Base-by-base conservation (phyloP, 768 basidiomycete species). In the Leccinum olivaceopallidum region DNA sequence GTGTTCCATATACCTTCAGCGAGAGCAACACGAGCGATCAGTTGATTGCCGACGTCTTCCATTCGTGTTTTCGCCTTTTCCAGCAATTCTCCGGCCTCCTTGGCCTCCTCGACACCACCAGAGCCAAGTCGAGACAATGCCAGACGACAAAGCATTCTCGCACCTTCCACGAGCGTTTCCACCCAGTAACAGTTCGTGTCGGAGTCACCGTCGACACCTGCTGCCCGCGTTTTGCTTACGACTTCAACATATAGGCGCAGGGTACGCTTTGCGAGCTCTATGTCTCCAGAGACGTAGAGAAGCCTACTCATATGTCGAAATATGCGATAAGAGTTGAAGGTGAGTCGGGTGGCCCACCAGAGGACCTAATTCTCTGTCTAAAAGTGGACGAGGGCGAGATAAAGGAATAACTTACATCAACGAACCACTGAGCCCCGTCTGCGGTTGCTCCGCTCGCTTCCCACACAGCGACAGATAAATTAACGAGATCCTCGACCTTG, bases 331-430 rank as follows among this genome's bases (percentile, higher is more conserved):
- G 92, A 95, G 69, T 97, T 95, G 80, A 98, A 97, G 0, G 96
- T 98, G 22, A 95, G 82, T 22, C 89, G 86, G 9, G 94, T 95
- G 1, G 94, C 90, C 94, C 94, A 95, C 90, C 94, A 96, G 2
- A 98, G 81, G 22, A 94, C 83, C 90, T 92, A 71, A 36, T 51
- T 47, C 1, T n/a, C 13, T 42, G 30, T 18, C 56, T 55, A 10
- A 61, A 44, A 57, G 57, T n/a, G n/a, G 32, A 47, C 0, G 24
- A 20, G 6, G 53, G 32, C 0, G 55, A 24, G 39, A 57, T 10
- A 8, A 49, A 62, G 57, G 52, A 14, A 44, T 58, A 24, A 84
- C 88, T 65, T 63, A 91, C 90, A 71, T 94, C 92, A 56, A 94
- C 81, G 18, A 91, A 85, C 91, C 90, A 92, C n/a, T 82, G 83